These are phyloP conservation scores for Abrus precatorius DNA, from an alignment of 306 rosid genomes.

Conservation along the genomic window DNA sequence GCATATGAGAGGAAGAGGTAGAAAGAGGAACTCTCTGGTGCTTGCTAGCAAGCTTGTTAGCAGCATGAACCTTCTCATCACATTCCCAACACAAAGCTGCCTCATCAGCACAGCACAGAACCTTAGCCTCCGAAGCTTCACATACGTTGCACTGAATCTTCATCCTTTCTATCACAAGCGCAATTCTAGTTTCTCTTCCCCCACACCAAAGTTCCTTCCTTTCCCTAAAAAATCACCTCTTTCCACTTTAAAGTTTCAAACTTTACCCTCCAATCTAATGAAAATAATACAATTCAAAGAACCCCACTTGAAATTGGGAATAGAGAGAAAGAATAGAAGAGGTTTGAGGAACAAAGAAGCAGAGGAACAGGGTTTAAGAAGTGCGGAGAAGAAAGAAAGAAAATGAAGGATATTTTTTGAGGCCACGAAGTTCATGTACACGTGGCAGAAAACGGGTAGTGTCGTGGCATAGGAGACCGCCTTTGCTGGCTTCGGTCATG, in stretches of 20 bases:
- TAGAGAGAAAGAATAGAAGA: neutral
- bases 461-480: slow-evolving; percentile 71
- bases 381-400: slow-evolving; percentile 13
- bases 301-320: slow-evolving; percentile 26
- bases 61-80: slow-evolving; percentile 92
- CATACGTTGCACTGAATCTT: slow-evolving; percentile 99
- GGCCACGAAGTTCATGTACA: slow-evolving; percentile 54
- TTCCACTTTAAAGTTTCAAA: neutral
- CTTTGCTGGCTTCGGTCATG: slow-evolving; percentile 52
- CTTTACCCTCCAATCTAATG: neutral
- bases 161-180: slow-evolving; percentile 55
- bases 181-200: slow-evolving; percentile 10
- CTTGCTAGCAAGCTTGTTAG: slow-evolving; percentile 91
- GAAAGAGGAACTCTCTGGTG: slow-evolving; percentile 91
- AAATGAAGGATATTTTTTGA: slow-evolving; percentile 58
- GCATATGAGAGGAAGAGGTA: slow-evolving; percentile 76
- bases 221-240: neutral
- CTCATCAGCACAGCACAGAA: slow-evolving; percentile 96
- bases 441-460: slow-evolving; percentile 65
- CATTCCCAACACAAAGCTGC: slow-evolving; percentile 95
- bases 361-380: slow-evolving; percentile 60
- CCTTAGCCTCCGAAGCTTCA: slow-evolving; percentile 88
- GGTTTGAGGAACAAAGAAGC: neutral
- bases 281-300: neutral
- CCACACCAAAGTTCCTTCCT: slow-evolving; percentile 25